These are phyloP conservation scores for Pichia sp. DNA, from an alignment of 1,139 yeast genomes.

Conservation along the genomic window DNA sequence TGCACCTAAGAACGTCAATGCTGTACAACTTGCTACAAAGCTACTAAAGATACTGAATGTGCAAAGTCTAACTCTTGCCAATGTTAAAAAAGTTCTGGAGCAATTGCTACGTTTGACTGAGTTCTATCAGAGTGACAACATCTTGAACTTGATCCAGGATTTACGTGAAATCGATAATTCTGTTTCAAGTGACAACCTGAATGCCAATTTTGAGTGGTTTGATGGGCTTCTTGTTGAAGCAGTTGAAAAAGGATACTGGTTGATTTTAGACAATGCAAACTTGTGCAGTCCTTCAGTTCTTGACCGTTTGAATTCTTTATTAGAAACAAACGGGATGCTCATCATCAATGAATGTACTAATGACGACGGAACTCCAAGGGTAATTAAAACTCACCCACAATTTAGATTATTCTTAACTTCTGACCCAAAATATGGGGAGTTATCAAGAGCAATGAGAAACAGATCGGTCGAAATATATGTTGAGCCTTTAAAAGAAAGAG, in stretches of 20 bases:
- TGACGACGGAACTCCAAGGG: slow-evolving; percentile 77
- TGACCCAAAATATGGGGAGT: slow-evolving; percentile 90
- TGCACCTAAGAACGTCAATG: slow-evolving; percentile 3
- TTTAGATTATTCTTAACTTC: slow-evolving; percentile 85
- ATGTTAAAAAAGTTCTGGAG: slow-evolving; percentile 28
- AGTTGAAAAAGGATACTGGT: slow-evolving; percentile 88
- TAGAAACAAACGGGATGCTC: slow-evolving; percentile 81
- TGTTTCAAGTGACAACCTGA: slow-evolving; percentile 27
- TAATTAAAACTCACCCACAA: slow-evolving; percentile 73
- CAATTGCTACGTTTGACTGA: slow-evolving; percentile 16
- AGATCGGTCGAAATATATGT: slow-evolving; percentile 86
- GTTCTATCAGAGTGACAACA: slow-evolving; percentile 6
- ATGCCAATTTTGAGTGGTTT: slow-evolving; percentile 84
- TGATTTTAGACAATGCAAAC: slow-evolving; percentile 91
- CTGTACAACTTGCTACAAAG: slow-evolving; percentile 25
- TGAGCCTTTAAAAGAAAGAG: slow-evolving; percentile 48
- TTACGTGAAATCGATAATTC: slow-evolving; percentile 32
- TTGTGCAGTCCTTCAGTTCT: slow-evolving; percentile 92
- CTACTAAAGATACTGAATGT: slow-evolving; percentile 31
- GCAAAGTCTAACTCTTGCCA: slow-evolving; percentile 4
- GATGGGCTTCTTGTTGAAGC: slow-evolving; percentile 94
- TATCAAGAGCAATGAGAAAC: slow-evolving; percentile 97
- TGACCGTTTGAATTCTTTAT: slow-evolving; percentile 84
- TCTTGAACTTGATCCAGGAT: slow-evolving; percentile 16
- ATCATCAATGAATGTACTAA: slow-evolving; percentile 83